These are phyloP conservation scores for Penicillium sp. DNA, from an alignment of 2,329 filamentous ascomycete species.

Conservation along the genomic window DNA sequence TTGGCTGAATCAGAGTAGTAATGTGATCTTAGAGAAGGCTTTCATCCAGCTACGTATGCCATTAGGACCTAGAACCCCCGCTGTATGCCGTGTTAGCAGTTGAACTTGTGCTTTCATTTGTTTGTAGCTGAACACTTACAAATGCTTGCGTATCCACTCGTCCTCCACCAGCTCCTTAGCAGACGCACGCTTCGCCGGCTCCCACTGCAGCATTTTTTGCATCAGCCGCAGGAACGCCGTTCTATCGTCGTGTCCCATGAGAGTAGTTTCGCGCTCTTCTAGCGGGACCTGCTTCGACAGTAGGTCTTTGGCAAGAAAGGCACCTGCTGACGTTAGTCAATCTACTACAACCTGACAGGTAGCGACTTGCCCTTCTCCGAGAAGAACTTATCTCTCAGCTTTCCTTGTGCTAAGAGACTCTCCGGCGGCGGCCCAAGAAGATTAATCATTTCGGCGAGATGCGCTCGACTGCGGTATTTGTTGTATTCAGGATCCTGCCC, in stretches of 20 bases:
- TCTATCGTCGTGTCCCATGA: not conserved
- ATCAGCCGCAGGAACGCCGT: not conserved
- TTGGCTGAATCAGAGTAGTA: too few species aligned
- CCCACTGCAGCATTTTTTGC: slow-evolving; percentile 9
- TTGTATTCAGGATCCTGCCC: slow-evolving; percentile 37
- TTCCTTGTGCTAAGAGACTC: slow-evolving; percentile 30
- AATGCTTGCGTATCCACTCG: slow-evolving; percentile 22
- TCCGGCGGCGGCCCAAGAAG: slow-evolving; percentile 44
- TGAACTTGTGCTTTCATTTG: too few species aligned
- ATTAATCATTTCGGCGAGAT: slow-evolving; percentile 48
- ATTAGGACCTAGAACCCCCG: too few species aligned
- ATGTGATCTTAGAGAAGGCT: too few species aligned
- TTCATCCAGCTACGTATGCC: too few species aligned
- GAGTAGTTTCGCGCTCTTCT: not conserved
- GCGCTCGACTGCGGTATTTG: slow-evolving; percentile 42
- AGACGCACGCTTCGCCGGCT: slow-evolving; percentile 21
- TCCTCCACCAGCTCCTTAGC: slow-evolving; percentile 26
- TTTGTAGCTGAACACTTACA: too few species aligned
- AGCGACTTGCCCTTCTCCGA: not conserved
- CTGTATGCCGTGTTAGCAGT: too few species aligned
- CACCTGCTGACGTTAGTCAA: too few species aligned
- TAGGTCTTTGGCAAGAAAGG: too few species aligned
- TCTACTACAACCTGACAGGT: too few species aligned
- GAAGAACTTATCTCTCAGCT: slow-evolving; percentile 9
- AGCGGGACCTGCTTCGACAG: not conserved